These are phyloP conservation scores for Diaporthe australafricana DNA, from an alignment of 2,329 filamentous ascomycete species.

Conservation along the genomic window DNA sequence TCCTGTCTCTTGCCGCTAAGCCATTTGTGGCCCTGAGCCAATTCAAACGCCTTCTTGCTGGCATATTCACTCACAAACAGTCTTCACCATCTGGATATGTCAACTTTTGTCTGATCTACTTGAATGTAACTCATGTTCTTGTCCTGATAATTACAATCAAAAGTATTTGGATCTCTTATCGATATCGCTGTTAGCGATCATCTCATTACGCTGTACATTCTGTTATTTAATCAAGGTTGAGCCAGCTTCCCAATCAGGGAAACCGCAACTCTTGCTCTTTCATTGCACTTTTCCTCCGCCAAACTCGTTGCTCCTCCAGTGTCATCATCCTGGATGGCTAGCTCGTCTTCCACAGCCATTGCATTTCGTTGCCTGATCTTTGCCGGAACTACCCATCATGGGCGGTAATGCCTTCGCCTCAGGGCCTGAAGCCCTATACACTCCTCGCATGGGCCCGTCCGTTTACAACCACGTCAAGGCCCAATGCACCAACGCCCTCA, in stretches of 20 bases:
- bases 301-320: background rate
- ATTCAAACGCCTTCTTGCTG: background rate
- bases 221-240: background rate
- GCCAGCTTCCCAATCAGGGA: background rate
- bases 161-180: background rate
- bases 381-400: constrained; percentile 58
- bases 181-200: background rate
- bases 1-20: background rate
- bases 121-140: background rate
- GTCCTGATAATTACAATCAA: background rate
- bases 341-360: too few species aligned
- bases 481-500: constrained; percentile 59
- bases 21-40: background rate
- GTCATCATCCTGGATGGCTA: background rate
- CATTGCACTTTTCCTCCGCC: background rate
- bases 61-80: background rate
- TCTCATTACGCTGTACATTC: background rate
- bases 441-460: constrained; percentile 72
- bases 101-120: background rate
- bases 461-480: constrained; percentile 67
- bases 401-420: constrained; percentile 72
- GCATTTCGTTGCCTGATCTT: background rate
- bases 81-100: background rate
- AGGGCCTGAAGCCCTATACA: constrained; percentile 60
- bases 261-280: background rate